Evolutionary conservation across 2,329 filamentous ascomycete genomes (phyloP), one percentile per base, ranked within the genome.

Genomic region (Pseudogymnoascus pannorum): DNA sequence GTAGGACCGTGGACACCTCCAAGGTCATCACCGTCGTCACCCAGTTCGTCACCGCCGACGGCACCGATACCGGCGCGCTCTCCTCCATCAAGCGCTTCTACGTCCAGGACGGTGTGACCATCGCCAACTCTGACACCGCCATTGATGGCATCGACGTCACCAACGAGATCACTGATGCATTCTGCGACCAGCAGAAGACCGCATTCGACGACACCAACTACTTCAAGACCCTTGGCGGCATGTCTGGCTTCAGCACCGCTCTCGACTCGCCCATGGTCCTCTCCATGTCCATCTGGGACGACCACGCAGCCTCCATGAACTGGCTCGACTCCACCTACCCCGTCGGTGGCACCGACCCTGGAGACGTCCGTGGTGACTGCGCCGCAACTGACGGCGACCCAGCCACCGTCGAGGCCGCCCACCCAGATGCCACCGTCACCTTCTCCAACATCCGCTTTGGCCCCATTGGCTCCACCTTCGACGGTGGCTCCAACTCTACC

Each of bases 241-340:
- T 84, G 66, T 70, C 74, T 9, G 72, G 71, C 33, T 81, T 87
- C 77, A 77, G 78, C 64, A 68, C 75, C 1, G 83, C 81, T 18
- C 73, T 87, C 51, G 69, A 71, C 3, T 67, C 77, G 40, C 83
- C 83, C 51, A 84, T 86, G 81, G 84, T 86, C 36, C 77, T 87
- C 11, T 83, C 85, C 68, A 78, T 87, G 78, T 79, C 76, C 40
- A 75, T 84, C 66, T 80, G 78, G 78, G 69, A 72, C 60, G 73
- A 75, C 63, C 81, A 87, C 74, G 72, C 80, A 62, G 75, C 81
- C 69, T 79, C 85, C 75, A 89, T 89, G 85, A 79, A 86, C 68
- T 89, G 87, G 87, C 81, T 90, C 68, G 87, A 89, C 77, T 82
- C 81, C 62, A 80, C 75, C 72, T 87, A 81, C 78, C 85, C 85